Conservation (phyloP, 768 basidiomycete genomes). For the Piloderma croceum region DNA sequence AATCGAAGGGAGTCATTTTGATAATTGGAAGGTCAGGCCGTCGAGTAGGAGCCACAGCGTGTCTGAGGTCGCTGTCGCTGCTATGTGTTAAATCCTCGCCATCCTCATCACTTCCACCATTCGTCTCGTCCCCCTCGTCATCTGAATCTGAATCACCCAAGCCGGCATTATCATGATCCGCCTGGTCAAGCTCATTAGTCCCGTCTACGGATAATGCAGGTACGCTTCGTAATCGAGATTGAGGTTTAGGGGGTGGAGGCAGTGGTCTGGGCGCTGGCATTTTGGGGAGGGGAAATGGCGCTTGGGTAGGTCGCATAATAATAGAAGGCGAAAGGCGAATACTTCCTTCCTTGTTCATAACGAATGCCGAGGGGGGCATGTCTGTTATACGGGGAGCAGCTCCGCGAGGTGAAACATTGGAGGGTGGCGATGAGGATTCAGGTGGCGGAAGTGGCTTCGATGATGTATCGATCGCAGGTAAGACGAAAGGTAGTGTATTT, state of each 20-base stretch:
- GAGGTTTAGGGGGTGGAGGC: constrained; percentile 16
- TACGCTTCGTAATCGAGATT: constrained; percentile 41
- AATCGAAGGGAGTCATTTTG: constrained; percentile 4
- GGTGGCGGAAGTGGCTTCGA: too few species aligned
- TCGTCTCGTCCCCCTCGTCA: constrained; percentile 22
- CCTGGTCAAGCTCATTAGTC: constrained; percentile 17
- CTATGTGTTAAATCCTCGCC: constrained; percentile 19
- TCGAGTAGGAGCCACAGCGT: constrained; percentile 16
- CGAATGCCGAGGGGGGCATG: too few species aligned
- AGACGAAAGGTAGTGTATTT: too few species aligned
- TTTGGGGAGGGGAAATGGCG: constrained; percentile 46
- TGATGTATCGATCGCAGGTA: too few species aligned
- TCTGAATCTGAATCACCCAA: constrained; percentile 30
- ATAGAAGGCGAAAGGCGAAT: constrained; percentile 42
- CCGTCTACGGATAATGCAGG: constrained; percentile 47
- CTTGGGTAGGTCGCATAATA: constrained; percentile 39
- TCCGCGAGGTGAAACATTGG: too few species aligned
- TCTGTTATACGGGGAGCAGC: too few species aligned
- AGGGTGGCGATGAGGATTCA: too few species aligned
- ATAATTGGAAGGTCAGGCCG: background rate
- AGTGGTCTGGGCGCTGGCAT: constrained; percentile 29
- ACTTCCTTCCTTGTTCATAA: constrained; percentile 31
- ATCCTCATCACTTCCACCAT: constrained; percentile 22
- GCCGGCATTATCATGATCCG: constrained; percentile 17
- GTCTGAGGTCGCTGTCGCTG: constrained; percentile 29